Percentiles rank a stretch among this genome's conserved stretches.
Evolutionary conservation across 768 basidiomycete species (phyloP).

Genomic region (Zangia roseola): DNA sequence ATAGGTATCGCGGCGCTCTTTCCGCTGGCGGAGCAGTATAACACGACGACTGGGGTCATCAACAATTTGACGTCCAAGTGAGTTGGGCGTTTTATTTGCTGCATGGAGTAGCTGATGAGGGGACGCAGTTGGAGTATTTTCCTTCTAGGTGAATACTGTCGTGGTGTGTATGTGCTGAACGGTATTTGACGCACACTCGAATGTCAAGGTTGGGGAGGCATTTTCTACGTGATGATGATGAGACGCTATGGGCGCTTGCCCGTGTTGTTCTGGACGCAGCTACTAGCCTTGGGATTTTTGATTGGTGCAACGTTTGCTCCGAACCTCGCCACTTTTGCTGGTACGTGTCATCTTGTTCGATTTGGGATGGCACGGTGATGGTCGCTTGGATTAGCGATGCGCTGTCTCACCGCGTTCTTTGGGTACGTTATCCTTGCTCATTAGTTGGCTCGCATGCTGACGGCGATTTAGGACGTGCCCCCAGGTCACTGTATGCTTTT

Average conservation of each 20-base stretch:
- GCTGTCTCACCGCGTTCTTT: constrained; percentile 33
- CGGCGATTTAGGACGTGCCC: constrained; percentile 40
- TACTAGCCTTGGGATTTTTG: constrained; percentile 46
- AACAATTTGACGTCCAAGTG: constrained; percentile 50
- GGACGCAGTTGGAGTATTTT: constrained; percentile 45
- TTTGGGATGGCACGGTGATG: not conserved
- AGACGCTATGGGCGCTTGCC: constrained; percentile 30
- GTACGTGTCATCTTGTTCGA: constrained; percentile 18
- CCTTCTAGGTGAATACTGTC: constrained; percentile 34
- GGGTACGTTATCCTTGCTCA: constrained; percentile 17
- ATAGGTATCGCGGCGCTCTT: constrained; percentile 52
- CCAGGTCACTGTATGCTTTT: constrained; percentile 42
- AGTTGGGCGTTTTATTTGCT: not conserved
- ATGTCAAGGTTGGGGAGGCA: constrained; percentile 28
- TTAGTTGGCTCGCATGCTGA: not conserved
- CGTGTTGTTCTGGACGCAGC: constrained; percentile 33
- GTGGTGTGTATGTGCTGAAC: not conserved
- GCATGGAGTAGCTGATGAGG: constrained; percentile 2
- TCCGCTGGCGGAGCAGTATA: constrained; percentile 41
- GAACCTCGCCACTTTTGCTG: constrained; percentile 45
- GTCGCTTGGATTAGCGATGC: constrained; percentile 23
- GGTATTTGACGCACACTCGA: constrained; percentile 2
- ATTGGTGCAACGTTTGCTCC: constrained; percentile 54
- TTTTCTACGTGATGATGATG: constrained; percentile 31
- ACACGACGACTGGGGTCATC: constrained; percentile 47